These are phyloP conservation scores for Syzygium aqueum DNA, from an alignment of 345 rosid genomes.

Conservation along the genomic window DNA sequence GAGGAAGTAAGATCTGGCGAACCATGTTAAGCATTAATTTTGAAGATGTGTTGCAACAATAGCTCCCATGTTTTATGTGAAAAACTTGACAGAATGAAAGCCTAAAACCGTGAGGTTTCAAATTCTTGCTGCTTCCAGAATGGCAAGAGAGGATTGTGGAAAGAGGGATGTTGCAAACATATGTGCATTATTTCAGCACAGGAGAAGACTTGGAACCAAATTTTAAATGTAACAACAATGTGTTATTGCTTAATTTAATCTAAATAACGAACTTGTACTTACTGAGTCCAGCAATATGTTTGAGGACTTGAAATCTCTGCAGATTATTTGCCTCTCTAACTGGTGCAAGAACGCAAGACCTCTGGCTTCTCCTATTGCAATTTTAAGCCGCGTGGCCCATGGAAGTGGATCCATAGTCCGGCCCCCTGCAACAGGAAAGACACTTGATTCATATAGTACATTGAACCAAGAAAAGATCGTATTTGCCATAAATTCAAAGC, in stretches of 20 bases:
- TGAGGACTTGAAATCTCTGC: slow-evolving; percentile 15
- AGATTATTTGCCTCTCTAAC: slow-evolving; percentile 3
- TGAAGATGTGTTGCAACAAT: neutral
- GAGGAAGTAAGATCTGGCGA: neutral
- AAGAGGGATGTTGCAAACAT: neutral
- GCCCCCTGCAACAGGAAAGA: slow-evolving; percentile 2
- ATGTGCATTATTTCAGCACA: accelerated
- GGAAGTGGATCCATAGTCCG: neutral
- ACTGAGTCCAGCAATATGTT: slow-evolving; percentile 12
- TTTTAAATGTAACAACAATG: neutral
- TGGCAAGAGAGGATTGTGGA: neutral
- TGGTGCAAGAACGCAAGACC: slow-evolving; percentile 9
- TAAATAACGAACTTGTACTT: neutral
- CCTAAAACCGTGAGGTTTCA: neutral
- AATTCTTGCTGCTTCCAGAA: neutral
- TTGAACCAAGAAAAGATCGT: neutral
- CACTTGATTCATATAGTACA: neutral
- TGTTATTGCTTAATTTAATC: neutral
- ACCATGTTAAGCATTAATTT: neutral
- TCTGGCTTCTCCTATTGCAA: slow-evolving; percentile 14
- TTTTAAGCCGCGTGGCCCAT: slow-evolving; percentile 4
- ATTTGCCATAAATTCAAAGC: neutral
- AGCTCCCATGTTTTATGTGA: neutral
- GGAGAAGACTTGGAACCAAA: neutral
- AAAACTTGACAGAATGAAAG: neutral